phyloP scores from a whole-genome alignment of 179 eudicot genomes.

The Carnegiea gigantea region DNA sequence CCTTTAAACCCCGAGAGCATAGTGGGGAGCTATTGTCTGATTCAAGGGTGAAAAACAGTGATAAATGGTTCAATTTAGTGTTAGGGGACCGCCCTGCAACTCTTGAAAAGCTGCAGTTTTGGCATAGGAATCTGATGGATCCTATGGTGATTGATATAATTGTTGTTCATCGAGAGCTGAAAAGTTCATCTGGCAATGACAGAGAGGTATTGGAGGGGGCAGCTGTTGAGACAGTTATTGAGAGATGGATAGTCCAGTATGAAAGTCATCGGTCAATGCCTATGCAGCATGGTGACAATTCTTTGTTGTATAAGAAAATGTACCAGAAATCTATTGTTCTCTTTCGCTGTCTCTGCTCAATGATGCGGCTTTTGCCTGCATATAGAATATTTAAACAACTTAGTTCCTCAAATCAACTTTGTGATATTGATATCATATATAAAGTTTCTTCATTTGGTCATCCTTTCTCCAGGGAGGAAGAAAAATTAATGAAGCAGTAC shows the following conservation, averaged over 20 bases:
- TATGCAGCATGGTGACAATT: constrained; percentile 46
- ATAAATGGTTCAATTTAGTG: constrained; percentile 85
- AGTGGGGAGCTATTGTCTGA: constrained; percentile 37
- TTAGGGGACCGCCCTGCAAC: constrained; percentile 89
- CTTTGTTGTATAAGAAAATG: constrained; percentile 64
- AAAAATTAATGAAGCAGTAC: constrained; percentile 63
- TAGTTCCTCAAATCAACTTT: constrained; percentile 44
- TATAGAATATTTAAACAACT: constrained; percentile 65
- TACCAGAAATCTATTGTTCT: constrained; percentile 89
- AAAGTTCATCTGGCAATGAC: constrained; percentile 28
- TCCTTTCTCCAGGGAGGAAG: constrained; percentile 80
- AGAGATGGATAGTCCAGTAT: constrained; percentile 93
- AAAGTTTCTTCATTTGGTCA: constrained; percentile 74
- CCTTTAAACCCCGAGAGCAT: constrained; percentile 44
- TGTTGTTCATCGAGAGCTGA: constrained; percentile 52
- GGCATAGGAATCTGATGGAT: constrained; percentile 85
- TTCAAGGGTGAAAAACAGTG: constrained; percentile 52
- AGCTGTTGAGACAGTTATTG: constrained; percentile 70
- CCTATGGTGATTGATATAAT: constrained; percentile 88
- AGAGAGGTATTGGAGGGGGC: constrained; percentile 41
- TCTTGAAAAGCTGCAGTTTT: constrained; percentile 69
- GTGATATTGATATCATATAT: constrained; percentile 66
- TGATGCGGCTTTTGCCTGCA: constrained; percentile 93
- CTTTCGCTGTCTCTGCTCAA: constrained; percentile 68
- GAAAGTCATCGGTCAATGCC: constrained; percentile 47